Evolutionary conservation across 768 basidiomycete species (phyloP).

Genomic region (Rhodocollybia butyracea): DNA sequence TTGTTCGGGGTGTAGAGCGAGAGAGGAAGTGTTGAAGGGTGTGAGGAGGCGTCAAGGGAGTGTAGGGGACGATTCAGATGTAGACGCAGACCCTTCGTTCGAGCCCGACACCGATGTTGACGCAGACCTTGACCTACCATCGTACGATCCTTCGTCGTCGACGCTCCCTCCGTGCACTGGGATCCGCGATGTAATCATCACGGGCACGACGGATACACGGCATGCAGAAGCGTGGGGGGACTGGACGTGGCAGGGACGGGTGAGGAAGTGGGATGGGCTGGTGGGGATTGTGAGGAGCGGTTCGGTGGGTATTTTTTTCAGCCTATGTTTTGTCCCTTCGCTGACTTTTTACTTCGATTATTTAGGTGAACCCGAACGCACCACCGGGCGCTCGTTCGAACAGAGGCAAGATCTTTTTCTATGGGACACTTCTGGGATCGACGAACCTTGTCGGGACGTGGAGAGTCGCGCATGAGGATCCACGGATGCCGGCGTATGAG

Average conservation of each 20-base stretch:
- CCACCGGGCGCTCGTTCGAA: no score
- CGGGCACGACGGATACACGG: slow-evolving; percentile 42
- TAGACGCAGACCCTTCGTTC: neutral
- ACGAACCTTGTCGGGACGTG: neutral
- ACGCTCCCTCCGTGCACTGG: slow-evolving; percentile 30
- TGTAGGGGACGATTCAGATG: no score
- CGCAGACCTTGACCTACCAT: neutral
- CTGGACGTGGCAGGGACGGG: slow-evolving; percentile 31
- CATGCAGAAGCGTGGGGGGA: slow-evolving; percentile 35
- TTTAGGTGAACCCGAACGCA: no score
- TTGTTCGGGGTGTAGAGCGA: slow-evolving; percentile 5
- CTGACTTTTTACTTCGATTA: no score
- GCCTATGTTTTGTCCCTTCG: no score
- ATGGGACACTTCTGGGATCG: neutral
- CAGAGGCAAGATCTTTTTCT: no score
- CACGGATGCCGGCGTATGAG: neutral
- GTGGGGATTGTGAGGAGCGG: slow-evolving; percentile 12
- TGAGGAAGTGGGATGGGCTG: slow-evolving; percentile 36
- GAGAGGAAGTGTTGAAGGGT: slow-evolving; percentile 2
- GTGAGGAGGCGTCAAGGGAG: neutral
- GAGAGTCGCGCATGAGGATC: neutral
- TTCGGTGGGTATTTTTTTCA: no score
- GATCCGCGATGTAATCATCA: slow-evolving; percentile 43
- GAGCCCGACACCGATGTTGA: neutral
- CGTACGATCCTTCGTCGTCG: slow-evolving; percentile 1